Evolutionary conservation across 441 rosid genomes (phyloP).

Genomic region (Gossypium schwendimanii): DNA sequence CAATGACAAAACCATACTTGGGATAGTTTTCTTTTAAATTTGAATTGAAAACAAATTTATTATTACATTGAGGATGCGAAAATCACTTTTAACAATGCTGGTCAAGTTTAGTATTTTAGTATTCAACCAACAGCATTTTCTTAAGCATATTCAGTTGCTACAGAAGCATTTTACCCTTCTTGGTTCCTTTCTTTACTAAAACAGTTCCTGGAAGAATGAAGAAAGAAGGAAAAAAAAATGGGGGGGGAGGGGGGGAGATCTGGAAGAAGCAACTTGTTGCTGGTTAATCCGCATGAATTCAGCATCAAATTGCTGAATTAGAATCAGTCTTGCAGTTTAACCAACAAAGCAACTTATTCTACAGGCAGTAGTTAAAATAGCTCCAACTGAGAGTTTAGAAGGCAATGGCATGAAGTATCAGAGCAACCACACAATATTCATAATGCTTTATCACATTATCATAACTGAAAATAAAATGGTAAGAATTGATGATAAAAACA

Average conservation of each 20-base stretch:
- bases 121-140: neutral
- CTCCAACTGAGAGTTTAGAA: neutral
- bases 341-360: constrained; percentile 4
- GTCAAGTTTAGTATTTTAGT: constrained; percentile 8
- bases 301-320: constrained; percentile 8
- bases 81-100: neutral
- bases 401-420: constrained; percentile 15
- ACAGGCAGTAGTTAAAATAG: neutral
- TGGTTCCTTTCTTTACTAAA: neutral
- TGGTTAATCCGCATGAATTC: neutral
- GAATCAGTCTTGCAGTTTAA: constrained; percentile 5
- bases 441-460: neutral
- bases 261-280: neutral
- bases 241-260: neutral
- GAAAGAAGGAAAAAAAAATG: neutral
- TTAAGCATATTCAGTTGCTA: neutral
- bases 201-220: neutral
- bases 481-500: neutral
- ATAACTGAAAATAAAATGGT: neutral
- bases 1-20: neutral
- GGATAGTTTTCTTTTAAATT: neutral
- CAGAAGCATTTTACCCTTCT: neutral
- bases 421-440: neutral
- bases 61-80: constrained; percentile 3
- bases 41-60: constrained; percentile 4